Evolutionary conservation across 805 yeast genomes (phyloP).

Genomic region (Barnettozyma wickerhamii): DNA sequence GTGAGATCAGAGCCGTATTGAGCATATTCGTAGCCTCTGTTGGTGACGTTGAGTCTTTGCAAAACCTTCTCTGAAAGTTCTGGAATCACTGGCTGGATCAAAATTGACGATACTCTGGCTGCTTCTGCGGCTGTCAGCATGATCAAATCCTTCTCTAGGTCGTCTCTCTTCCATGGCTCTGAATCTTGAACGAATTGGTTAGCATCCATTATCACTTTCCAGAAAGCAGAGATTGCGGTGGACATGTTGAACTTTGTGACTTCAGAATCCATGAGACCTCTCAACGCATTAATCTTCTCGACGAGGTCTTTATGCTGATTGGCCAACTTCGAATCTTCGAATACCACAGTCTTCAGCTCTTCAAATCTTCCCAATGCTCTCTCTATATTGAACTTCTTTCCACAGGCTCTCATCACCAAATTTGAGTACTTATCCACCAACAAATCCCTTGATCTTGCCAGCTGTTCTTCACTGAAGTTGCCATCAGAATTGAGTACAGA

Average conservation of each 20-base stretch:
- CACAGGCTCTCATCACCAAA: conserved; percentile 67
- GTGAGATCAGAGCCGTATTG: conserved; percentile 50
- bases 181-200: conserved; percentile 64
- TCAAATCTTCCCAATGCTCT: conserved; percentile 33
- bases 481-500: conserved; percentile 75
- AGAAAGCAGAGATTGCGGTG: conserved; percentile 51
- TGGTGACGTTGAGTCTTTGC: conserved; percentile 57
- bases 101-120: conserved; percentile 59
- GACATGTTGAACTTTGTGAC: conserved; percentile 48
- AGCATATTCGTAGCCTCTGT: conserved; percentile 42
- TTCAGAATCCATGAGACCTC: conserved; percentile 36
- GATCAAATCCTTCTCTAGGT: conserved; percentile 43
- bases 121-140: conserved; percentile 68
- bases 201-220: conserved; percentile 54
- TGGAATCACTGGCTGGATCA: conserved; percentile 74
- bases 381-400: conserved; percentile 56
- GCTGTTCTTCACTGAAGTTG: conserved; percentile 61
- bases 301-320: conserved; percentile 24
- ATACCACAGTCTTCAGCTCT: background rate
- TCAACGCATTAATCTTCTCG: conserved; percentile 31
- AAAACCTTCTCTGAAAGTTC: conserved; percentile 50
- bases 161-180: conserved; percentile 67
- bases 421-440: conserved; percentile 84
- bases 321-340: conserved; percentile 10
- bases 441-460: conserved; percentile 52